These are phyloP conservation scores for Trichoderma atroviride DNA, from an alignment of 2,329 filamentous ascomycete genomes.

Conservation along the genomic window DNA sequence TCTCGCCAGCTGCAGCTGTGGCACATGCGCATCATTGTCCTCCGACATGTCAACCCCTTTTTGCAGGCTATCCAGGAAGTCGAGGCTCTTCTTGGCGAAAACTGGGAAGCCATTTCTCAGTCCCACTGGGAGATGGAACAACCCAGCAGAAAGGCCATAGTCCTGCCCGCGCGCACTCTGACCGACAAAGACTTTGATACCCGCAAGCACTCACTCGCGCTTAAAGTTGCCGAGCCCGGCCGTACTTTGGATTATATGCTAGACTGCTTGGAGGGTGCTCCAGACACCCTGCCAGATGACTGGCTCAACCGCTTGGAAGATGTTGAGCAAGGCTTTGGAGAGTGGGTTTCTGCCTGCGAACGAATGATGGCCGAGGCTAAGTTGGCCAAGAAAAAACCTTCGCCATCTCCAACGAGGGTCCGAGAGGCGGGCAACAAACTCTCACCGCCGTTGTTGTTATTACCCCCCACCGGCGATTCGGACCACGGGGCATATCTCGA, in stretches of 20 bases:
- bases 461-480: constrained; percentile 7
- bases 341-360: constrained; percentile 81
- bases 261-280: constrained; percentile 79
- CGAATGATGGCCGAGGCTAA: constrained; percentile 71
- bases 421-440: neutral
- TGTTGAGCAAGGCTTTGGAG: constrained; percentile 74
- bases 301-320: constrained; percentile 89
- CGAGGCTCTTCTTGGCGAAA: constrained; percentile 65
- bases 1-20: constrained; percentile 74
- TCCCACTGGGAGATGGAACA: constrained; percentile 21
- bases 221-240: constrained; percentile 71
- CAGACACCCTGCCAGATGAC: constrained; percentile 79
- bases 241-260: constrained; percentile 80
- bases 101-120: constrained; percentile 63
- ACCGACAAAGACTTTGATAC: constrained; percentile 54
- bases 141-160: constrained; percentile 20
- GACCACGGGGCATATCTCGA: constrained; percentile 19
- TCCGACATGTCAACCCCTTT: constrained; percentile 72
- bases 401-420: constrained; percentile 28
- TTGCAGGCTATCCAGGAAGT: constrained; percentile 67
- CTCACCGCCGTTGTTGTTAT: constrained; percentile 1
- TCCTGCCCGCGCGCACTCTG: constrained; percentile 35
- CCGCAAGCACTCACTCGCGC: constrained; percentile 66
- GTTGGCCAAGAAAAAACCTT: constrained; percentile 40
- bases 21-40: constrained; percentile 73